phyloP scores from a whole-genome alignment of 257 asterid species.

The Henckelia pumila region DNA sequence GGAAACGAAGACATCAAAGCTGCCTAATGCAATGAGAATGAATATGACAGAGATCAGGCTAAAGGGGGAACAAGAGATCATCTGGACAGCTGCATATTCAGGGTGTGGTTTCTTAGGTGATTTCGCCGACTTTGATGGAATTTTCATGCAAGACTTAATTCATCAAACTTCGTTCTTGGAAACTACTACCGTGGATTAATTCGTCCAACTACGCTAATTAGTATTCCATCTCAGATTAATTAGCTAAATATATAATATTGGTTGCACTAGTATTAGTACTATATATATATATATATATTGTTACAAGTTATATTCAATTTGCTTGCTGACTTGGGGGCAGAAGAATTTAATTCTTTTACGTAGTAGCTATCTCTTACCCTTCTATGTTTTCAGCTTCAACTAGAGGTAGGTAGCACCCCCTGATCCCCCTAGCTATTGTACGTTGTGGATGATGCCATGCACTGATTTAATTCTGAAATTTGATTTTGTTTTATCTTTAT shows the following conservation, averaged over 20 bases:
- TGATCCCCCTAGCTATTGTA: neutral
- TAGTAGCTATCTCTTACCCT: no score
- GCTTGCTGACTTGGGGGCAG: neutral
- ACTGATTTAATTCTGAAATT: no score
- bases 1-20: neutral
- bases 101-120: neutral
- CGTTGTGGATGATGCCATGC: no score
- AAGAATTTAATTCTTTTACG: no score
- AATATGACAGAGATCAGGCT: neutral
- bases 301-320: neutral
- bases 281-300: no score
- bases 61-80: neutral
- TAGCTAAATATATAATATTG: neutral
- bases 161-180: neutral
- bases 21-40: no score
- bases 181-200: neutral
- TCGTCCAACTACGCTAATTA: neutral
- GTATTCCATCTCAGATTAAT: neutral
- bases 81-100: neutral
- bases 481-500: no score
- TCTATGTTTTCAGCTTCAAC: neutral
- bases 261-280: neutral
- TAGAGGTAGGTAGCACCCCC: neutral
- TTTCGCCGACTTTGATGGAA: neutral
- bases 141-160: neutral